Evolutionary conservation across 352 stramenopile species (phyloP).

Genomic region (Pythium biforme): DNA sequence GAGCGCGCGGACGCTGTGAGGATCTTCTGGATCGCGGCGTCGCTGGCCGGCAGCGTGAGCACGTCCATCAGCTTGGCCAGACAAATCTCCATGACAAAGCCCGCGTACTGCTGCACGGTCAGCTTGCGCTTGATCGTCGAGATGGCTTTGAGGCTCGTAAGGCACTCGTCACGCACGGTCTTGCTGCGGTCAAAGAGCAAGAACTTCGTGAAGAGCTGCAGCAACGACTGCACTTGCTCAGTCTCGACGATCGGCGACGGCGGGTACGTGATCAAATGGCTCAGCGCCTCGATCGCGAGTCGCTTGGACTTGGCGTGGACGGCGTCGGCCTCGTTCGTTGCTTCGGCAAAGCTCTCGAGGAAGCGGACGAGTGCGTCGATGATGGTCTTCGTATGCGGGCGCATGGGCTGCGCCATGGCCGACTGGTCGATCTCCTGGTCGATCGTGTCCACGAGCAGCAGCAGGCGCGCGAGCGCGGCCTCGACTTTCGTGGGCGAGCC

Average conservation of each 20-base stretch:
- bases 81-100: constrained; percentile 73
- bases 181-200: constrained; percentile 58
- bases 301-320: constrained; percentile 52
- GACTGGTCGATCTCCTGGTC: constrained; percentile 84
- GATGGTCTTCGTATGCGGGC: constrained; percentile 51
- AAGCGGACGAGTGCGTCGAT: constrained; percentile 64
- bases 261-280: constrained; percentile 75
- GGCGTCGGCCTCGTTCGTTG: constrained; percentile 25
- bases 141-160: constrained; percentile 67
- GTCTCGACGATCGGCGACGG: constrained; percentile 73
- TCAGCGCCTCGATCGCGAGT: constrained; percentile 63
- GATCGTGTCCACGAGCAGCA: constrained; percentile 79
- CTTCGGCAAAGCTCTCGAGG: constrained; percentile 30
- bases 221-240: constrained; percentile 58
- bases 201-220: constrained; percentile 73
- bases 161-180: constrained; percentile 67
- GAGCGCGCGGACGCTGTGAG: constrained; percentile 50
- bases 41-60: constrained; percentile 32
- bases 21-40: constrained; percentile 32
- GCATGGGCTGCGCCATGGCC: constrained; percentile 66
- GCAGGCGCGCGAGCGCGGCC: constrained; percentile 57
- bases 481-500: constrained; percentile 64
- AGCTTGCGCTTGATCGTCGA: constrained; percentile 63
- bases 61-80: constrained; percentile 72
- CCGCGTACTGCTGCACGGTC: constrained; percentile 58